Conservation (phyloP, 163 green algal genomes). For the Volvox carteri region DNA sequence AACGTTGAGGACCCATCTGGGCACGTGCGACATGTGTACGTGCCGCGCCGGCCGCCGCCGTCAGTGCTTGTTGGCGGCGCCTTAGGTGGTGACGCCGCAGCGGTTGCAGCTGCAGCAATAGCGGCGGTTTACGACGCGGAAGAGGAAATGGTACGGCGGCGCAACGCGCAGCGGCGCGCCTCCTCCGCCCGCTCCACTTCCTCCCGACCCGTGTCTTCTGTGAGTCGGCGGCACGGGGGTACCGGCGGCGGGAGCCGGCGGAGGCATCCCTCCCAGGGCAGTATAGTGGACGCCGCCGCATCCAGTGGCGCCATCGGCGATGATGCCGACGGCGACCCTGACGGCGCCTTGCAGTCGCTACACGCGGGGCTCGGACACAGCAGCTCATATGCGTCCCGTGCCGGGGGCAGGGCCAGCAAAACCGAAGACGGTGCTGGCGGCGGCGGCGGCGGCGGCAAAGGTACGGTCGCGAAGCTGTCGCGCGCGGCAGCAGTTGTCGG, state of each 20-base stretch:
- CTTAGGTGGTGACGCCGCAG: not conserved
- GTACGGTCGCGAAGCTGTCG: conserved; percentile 20
- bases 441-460: not conserved
- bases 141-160: not conserved
- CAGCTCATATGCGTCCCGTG: not conserved
- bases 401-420: not conserved
- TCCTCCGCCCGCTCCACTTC: not conserved
- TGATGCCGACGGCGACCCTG: not conserved
- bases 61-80: not conserved
- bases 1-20: not conserved
- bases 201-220: not conserved
- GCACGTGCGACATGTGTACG: conserved; percentile 8
- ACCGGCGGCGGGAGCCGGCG: not conserved
- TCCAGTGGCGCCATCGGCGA: not conserved
- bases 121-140: not conserved
- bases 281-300: not conserved
- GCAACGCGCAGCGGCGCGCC: conserved; percentile 5
- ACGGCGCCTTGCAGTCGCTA: not conserved
- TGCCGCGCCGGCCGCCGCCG: not conserved
- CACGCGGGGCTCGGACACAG: not conserved
- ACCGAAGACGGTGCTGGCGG: not conserved
- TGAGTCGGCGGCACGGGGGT: not conserved
- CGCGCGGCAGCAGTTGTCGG: not conserved
- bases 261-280: not conserved
- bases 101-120: not conserved